Percentiles rank a stretch among this genome's conserved stretches.
These are phyloP conservation scores for Salix udensis DNA, from an alignment of 345 rosid species.

Conservation along the genomic window DNA sequence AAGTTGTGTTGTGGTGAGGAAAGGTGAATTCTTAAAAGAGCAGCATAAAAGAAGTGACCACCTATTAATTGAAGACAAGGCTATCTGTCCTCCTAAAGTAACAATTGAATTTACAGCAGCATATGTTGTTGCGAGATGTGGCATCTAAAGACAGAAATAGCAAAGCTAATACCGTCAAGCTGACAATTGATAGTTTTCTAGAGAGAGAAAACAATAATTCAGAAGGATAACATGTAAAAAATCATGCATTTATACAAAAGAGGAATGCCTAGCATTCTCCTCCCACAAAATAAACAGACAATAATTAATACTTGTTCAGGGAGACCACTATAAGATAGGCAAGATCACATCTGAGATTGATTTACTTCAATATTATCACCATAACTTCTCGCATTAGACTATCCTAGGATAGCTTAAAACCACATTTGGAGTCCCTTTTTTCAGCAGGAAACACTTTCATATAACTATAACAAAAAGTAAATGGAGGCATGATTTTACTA, in stretches of 20 bases:
- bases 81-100: constrained; percentile 72
- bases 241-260: neutral
- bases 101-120: constrained; percentile 89
- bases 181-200: neutral
- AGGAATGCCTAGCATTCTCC: neutral
- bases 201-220: neutral
- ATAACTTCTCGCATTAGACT: neutral
- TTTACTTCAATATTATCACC: neutral
- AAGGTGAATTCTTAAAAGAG: neutral
- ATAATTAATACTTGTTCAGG: neutral
- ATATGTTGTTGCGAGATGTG: constrained; percentile 94
- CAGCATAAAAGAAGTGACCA: constrained; percentile 30
- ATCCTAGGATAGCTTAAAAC: neutral
- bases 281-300: neutral
- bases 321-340: neutral
- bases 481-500: neutral
- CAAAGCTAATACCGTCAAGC: neutral
- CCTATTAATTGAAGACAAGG: constrained; percentile 81
- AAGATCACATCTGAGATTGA: neutral
- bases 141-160: constrained; percentile 52
- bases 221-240: neutral
- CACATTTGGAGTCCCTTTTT: neutral
- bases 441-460: neutral
- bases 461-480: neutral
- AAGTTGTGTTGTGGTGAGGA: neutral